phyloP scores from a whole-genome alignment of 1,284 basidiomycete genomes.

The Phellinidium pouzarii region DNA sequence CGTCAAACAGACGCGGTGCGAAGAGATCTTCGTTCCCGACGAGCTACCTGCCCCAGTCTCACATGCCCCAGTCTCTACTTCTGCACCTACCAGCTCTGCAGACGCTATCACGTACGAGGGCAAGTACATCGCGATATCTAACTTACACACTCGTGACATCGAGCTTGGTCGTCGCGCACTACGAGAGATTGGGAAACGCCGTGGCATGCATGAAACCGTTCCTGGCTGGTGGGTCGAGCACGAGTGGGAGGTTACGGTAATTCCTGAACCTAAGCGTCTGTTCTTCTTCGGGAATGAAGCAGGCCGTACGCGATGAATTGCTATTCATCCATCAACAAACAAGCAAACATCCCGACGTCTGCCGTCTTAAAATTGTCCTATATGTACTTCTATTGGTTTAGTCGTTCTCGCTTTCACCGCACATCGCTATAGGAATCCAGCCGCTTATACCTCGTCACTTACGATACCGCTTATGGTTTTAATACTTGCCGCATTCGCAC shows the following conservation, averaged over 20 bases:
- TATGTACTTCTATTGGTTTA: too few relatives aligned
- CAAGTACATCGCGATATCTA: not conserved
- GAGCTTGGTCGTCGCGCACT: not conserved
- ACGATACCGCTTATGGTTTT: too few relatives aligned
- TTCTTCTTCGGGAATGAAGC: slow-evolving; percentile 14
- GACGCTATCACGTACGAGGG: not conserved
- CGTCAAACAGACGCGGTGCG: slow-evolving; percentile 1
- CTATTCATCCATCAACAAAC: too few relatives aligned
- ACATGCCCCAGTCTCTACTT: not conserved
- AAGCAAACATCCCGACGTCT: too few relatives aligned
- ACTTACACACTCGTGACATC: not conserved
- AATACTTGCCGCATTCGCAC: too few relatives aligned
- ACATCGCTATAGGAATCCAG: too few relatives aligned
- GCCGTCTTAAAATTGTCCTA: too few relatives aligned
- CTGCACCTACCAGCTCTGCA: not conserved
- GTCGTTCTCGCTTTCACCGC: too few relatives aligned
- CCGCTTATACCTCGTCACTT: too few relatives aligned
- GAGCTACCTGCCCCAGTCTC: not conserved
- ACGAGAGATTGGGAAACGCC: not conserved
- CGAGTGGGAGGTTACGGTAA: slow-evolving; percentile 16
- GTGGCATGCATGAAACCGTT: slow-evolving; percentile 7
- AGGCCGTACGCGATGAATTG: not conserved
- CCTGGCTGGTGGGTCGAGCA: slow-evolving; percentile 17
- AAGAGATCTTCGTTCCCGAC: slow-evolving; percentile 16
- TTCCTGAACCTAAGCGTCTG: slow-evolving; percentile 13